Evolutionary conservation across 306 rosid genomes (phyloP), one percentile per base, ranked within the genome.

Genomic region (Acacia melanoxylon): DNA sequence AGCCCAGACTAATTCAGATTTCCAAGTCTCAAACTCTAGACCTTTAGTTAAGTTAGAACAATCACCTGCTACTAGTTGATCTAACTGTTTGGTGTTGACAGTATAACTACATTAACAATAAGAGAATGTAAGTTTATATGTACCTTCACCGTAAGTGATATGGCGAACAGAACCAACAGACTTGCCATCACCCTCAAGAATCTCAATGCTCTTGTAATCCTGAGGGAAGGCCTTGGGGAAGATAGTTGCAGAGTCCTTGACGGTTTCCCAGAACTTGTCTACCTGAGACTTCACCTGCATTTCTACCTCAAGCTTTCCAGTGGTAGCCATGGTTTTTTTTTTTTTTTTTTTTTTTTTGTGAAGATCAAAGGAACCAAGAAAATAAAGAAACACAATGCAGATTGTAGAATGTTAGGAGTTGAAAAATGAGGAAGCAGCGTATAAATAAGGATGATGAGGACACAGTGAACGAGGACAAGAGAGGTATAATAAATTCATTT

Each of bases 81-180:
- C 37, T 4, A 33, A 33, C 4, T 33, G 37, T 33, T 33, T 33
- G 37, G 37, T 33, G 0, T 6, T 33, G 29, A 33, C 8, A 74
- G 4, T 4, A n/a, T n/a, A 2, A 9, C 29, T 8, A 29, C 37
- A 6, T 5, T 1, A 63, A 29, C 41, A 63, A 14, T 0, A 29
- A 5, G 40, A 25, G 16, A 5, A 13, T 62, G 35, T 27, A 10
- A 73, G 42, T 29, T 40, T 3, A 44, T 80, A 89, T 52, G 13
- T 58, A 58, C 95, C 95, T 31, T 91, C 93, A 1, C 87, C 81
- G 49, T 89, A 91, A 8, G 76, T 83, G 2, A 89, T 75, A 8
- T 65, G 86, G 63, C 91, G 90, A 52, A 91, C 72, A 16, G 93
- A 89, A 27, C 90, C 91, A 22, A 58, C 82, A 13, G 88, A 78